Percentiles rank a stretch among this genome's conserved stretches.
Evolutionary conservation across 2,329 filamentous ascomycete species (phyloP).

Genomic region (Fusarium compactum): DNA sequence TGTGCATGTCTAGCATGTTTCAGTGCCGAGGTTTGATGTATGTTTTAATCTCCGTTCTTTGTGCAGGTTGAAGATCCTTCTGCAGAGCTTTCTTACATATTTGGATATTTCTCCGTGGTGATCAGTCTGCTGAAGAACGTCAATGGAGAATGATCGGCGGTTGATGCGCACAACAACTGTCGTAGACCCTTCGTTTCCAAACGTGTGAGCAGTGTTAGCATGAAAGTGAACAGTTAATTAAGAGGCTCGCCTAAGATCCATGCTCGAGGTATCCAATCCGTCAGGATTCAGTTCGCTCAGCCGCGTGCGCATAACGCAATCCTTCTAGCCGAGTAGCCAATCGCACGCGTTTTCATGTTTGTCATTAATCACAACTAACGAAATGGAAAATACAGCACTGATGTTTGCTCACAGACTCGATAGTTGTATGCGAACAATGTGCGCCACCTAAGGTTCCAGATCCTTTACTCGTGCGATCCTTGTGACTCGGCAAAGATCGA

Average conservation of each 20-base stretch:
- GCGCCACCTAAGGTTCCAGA: neutral
- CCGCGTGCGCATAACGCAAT: neutral
- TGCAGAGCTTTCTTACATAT: neutral
- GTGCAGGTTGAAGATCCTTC: neutral
- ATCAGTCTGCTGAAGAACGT: neutral
- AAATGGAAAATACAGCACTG: rapidly evolving
- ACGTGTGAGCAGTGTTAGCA: neutral
- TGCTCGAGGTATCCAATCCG: too few species aligned
- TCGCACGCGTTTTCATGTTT: neutral
- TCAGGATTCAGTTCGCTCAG: neutral
- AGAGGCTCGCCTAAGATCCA: neutral
- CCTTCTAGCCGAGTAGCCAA: neutral
- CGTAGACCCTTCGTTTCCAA: neutral
- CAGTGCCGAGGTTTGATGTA: constrained; percentile 1
- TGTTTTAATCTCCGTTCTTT: constrained; percentile 2
- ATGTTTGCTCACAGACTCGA: neutral
- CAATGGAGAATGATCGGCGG: neutral
- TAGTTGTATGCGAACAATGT: neutral
- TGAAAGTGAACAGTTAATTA: neutral
- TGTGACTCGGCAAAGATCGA: neutral
- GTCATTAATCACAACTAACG: too few species aligned
- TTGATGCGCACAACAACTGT: neutral
- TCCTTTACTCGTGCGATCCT: neutral
- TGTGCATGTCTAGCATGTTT: too few species aligned
- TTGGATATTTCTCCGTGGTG: neutral